Conservation (phyloP, 106 monocot species). For the Allium sativum region DNA sequence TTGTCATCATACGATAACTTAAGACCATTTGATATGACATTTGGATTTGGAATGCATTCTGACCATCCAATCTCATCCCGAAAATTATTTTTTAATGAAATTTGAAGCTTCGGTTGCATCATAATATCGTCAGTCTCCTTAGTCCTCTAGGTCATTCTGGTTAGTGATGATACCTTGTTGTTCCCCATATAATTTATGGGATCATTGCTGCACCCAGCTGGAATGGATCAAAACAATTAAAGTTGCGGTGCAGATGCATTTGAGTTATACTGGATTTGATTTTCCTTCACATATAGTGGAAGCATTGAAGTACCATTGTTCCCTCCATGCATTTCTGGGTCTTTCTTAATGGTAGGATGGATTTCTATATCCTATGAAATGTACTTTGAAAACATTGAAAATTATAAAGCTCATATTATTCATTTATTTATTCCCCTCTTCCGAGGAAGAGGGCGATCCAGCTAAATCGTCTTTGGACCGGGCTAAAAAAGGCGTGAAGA, state of each 20-base stretch:
- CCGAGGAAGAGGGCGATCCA: no score
- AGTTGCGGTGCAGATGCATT: slow-evolving; percentile 29
- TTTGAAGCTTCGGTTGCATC: slow-evolving; percentile 48
- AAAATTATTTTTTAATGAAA: slow-evolving; percentile 37
- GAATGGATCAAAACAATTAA: slow-evolving; percentile 30
- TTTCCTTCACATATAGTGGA: slow-evolving; percentile 17
- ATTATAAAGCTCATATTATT: no score
- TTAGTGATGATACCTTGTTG: slow-evolving; percentile 20
- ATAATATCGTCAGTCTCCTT: slow-evolving; percentile 25
- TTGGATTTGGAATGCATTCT: slow-evolving; percentile 25
- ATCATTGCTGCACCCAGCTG: slow-evolving; percentile 22
- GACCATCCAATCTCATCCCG: slow-evolving; percentile 20
- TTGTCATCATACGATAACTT: slow-evolving; percentile 61
- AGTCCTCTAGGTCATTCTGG: slow-evolving; percentile 27
- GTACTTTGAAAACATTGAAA: no score
- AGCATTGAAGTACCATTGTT: slow-evolving; percentile 9
- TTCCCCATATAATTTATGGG: slow-evolving; percentile 14
- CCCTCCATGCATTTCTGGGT: slow-evolving; percentile 23
- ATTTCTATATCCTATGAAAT: no score
- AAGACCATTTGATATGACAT: slow-evolving; percentile 57
- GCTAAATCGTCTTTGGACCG: no score
- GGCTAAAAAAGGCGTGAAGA: no score
- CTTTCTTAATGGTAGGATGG: no score
- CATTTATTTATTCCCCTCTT: no score
- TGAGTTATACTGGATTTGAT: slow-evolving; percentile 26